Conservation (phyloP, 106 monocot species). For the Allium cepa region DNA sequence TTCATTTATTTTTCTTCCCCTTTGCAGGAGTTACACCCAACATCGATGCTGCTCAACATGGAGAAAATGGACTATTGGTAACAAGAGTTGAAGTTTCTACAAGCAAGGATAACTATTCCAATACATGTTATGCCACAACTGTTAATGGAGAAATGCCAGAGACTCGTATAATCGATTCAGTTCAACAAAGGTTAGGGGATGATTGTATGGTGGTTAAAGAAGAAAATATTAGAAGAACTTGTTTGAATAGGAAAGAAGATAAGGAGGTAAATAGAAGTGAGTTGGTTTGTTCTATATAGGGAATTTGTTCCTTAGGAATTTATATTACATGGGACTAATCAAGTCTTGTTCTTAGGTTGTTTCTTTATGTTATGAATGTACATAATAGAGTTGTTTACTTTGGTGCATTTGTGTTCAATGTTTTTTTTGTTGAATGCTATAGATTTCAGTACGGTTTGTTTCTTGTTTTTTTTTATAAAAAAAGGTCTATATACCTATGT, state of each 20-base stretch:
- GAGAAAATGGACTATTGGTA: slow-evolving; percentile 33
- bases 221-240: not conserved
- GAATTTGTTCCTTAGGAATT: too few relatives aligned
- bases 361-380: too few relatives aligned
- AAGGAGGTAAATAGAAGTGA: not conserved
- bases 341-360: too few relatives aligned
- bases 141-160: slow-evolving; percentile 13
- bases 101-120: slow-evolving; percentile 2
- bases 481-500: too few relatives aligned
- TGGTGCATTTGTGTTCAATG: too few relatives aligned
- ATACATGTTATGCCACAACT: slow-evolving; percentile 25
- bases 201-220: slow-evolving; percentile 6
- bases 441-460: too few relatives aligned
- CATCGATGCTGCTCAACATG: too few relatives aligned
- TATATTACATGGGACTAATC: too few relatives aligned
- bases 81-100: slow-evolving; percentile 26
- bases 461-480: too few relatives aligned
- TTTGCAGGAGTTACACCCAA: slow-evolving; percentile 26
- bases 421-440: too few relatives aligned
- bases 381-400: too few relatives aligned
- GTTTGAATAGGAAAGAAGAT: not conserved
- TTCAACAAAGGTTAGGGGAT: slow-evolving; percentile 9
- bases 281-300: slow-evolving; percentile 3
- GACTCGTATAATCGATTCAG: slow-evolving; percentile 7
- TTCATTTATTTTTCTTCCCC: too few relatives aligned